phyloP scores from a whole-genome alignment of 768 basidiomycete species.

The Leucocoprinus birnbaumii region DNA sequence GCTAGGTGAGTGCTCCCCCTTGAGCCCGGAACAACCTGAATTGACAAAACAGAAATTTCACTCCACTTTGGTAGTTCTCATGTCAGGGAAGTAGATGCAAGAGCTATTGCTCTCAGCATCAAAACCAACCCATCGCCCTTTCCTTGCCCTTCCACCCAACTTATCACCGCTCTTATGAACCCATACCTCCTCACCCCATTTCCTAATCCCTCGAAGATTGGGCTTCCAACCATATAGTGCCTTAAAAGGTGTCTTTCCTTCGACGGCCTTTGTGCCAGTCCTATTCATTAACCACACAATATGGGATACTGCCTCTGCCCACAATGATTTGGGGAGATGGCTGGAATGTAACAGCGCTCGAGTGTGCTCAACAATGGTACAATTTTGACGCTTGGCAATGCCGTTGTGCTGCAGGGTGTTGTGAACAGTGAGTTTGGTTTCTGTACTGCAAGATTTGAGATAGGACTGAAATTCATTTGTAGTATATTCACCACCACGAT shows the following conservation, averaged over 20 bases:
- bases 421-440: slow-evolving; percentile 26
- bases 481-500: slow-evolving; percentile 36
- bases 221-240: slow-evolving; percentile 20
- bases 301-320: slow-evolving; percentile 32
- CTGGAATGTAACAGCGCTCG: slow-evolving; percentile 27
- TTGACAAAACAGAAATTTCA: slow-evolving; percentile 19
- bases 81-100: slow-evolving; percentile 31
- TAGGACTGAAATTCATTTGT: slow-evolving; percentile 23
- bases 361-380: slow-evolving; percentile 26
- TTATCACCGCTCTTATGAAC: slow-evolving; percentile 19
- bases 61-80: slow-evolving; percentile 21
- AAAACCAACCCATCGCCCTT: slow-evolving; percentile 32
- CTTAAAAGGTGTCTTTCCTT: slow-evolving; percentile 23
- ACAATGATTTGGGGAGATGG: slow-evolving; percentile 29
- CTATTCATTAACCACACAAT: slow-evolving; percentile 32
- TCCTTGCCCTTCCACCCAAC: slow-evolving; percentile 16
- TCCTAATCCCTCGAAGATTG: slow-evolving; percentile 18
- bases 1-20: neutral
- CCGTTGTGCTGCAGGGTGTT: slow-evolving; percentile 37
- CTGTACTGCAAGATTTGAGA: slow-evolving; percentile 29
- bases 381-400: slow-evolving; percentile 32
- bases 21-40: slow-evolving; percentile 8
- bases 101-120: slow-evolving; percentile 23
- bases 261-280: slow-evolving; percentile 21
- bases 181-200: slow-evolving; percentile 32